phyloP scores from a whole-genome alignment of 345 rosid species.

The Salix udensis region DNA sequence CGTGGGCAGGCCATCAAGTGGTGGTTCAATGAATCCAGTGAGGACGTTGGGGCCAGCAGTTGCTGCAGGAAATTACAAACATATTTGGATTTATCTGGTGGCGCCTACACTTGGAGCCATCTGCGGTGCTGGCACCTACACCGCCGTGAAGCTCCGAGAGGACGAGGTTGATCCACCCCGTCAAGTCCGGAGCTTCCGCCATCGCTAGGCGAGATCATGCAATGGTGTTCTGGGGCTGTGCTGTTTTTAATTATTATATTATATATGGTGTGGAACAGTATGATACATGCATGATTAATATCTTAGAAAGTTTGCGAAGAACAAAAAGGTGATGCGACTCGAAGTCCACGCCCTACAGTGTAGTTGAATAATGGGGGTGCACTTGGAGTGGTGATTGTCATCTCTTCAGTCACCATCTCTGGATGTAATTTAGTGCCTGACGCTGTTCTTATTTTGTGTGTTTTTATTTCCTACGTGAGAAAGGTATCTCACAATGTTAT shows the following conservation, averaged over 20 bases:
- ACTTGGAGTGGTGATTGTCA: not conserved
- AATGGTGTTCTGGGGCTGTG: not conserved
- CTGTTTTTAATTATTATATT: constrained; percentile 18
- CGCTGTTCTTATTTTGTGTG: too few species aligned
- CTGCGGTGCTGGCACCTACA: constrained; percentile 71
- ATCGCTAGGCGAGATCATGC: constrained; percentile 32
- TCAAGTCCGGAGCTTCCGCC: constrained; percentile 73
- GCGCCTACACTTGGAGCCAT: constrained; percentile 91
- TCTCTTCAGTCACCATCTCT: too few species aligned
- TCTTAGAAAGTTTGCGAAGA: constrained; percentile 21
- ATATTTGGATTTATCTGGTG: constrained; percentile 71
- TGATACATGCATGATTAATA: not conserved
- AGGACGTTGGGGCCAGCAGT: constrained; percentile 90
- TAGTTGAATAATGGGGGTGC: constrained; percentile 17
- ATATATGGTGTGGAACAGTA: constrained; percentile 6
- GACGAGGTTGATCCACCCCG: constrained; percentile 61
- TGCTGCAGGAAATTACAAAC: constrained; percentile 78
- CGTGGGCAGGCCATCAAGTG: constrained; percentile 63
- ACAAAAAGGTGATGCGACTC: constrained; percentile 20
- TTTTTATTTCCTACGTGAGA: too few species aligned
- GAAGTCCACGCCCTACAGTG: constrained; percentile 25
- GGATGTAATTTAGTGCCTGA: too few species aligned
- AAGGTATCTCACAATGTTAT: too few species aligned
- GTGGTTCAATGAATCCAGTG: constrained; percentile 83
- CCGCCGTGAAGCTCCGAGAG: constrained; percentile 70